Evolutionary conservation across 1,139 yeast genomes (phyloP), one percentile per base, ranked within the genome.

Genomic region (Candida sp.): DNA sequence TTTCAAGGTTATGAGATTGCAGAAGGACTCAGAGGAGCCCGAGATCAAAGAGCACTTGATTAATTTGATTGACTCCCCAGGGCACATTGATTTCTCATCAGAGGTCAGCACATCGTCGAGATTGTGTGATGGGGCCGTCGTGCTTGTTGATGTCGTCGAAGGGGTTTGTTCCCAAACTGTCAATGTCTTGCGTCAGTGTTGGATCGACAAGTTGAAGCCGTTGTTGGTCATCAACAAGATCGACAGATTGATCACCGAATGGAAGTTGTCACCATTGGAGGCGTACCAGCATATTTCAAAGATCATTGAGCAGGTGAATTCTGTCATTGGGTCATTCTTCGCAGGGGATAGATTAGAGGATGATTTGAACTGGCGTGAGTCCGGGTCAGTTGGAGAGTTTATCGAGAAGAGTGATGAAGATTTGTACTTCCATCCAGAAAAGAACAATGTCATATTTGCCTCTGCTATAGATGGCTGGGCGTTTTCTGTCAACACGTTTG

Each of bases 391-490:
- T 7, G 84, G 83, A 11, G 88, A 85, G 50, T 90, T 78, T 63
- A 79, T 86, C 9, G 98, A 91, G 60, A 81, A 80, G 57, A 89
- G 86, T 58, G 98, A 94, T 66, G 84, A 88, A 44, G 96, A 88
- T 59, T 72, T 94, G 39, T 96, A 96, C 65, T 96, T 96, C 59
- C 81, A 91, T 8, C 99, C 99, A 0, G 92, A 89, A 49, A 81
- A 83, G 62, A 92, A 93, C 66, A 96, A 96, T 65, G 98, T 96
- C 5, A 85, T 96, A 1, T 94, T 96, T 73, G 93, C 97, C 0
- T 88, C 96, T 40, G 99, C 99, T 0, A 77, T 89, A 26, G 99
- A 94, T 69, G 98, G 98, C 4, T 96, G 99, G 99, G 99, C 98
- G 0, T 96, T 96, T 68, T 89, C 92, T 47, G 77, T 96, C 38